phyloP scores from a whole-genome alignment of 768 basidiomycete genomes.

The Filobasidium floriforme region DNA sequence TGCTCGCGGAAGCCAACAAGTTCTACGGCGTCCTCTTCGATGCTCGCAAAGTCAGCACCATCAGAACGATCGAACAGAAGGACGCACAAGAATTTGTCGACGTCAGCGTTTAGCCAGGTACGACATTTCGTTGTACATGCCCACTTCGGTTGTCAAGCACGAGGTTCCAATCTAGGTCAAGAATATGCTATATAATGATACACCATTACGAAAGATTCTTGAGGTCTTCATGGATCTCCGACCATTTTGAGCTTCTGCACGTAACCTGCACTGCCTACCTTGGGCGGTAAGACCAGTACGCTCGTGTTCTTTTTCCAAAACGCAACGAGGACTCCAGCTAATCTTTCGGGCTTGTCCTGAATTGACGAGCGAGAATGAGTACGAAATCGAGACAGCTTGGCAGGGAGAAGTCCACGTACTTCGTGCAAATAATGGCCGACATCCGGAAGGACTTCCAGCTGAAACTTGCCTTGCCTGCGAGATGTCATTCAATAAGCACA shows the following conservation, averaged over 20 bases:
- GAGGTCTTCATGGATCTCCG: slow-evolving; percentile 9
- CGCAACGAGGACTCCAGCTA: slow-evolving; percentile 73
- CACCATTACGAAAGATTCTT: background rate
- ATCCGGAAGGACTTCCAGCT: slow-evolving; percentile 74
- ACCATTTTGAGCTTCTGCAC: slow-evolving; percentile 22
- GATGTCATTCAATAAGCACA: background rate
- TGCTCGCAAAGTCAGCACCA: slow-evolving; percentile 87
- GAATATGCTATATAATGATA: background rate
- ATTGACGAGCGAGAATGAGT: background rate
- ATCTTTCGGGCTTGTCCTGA: slow-evolving; percentile 74
- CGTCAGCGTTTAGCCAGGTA: background rate
- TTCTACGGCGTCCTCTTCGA: slow-evolving; percentile 97
- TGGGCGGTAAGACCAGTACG: slow-evolving; percentile 38
- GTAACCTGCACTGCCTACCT: slow-evolving; percentile 23
- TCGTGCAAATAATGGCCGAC: slow-evolving; percentile 95
- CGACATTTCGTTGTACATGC: background rate
- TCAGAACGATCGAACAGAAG: slow-evolving; percentile 74
- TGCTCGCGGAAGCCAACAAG: slow-evolving; percentile 90
- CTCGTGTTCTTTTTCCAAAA: slow-evolving; percentile 77
- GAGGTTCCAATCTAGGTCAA: too few relatives aligned
- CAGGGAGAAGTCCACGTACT: slow-evolving; percentile 49
- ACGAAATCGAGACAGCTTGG: background rate
- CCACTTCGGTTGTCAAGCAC: background rate
- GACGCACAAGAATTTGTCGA: slow-evolving; percentile 94
- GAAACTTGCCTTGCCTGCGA: slow-evolving; percentile 64